phyloP scores from a whole-genome alignment of 2,329 filamentous ascomycete genomes.

The Fusarium tanahbumbuense region DNA sequence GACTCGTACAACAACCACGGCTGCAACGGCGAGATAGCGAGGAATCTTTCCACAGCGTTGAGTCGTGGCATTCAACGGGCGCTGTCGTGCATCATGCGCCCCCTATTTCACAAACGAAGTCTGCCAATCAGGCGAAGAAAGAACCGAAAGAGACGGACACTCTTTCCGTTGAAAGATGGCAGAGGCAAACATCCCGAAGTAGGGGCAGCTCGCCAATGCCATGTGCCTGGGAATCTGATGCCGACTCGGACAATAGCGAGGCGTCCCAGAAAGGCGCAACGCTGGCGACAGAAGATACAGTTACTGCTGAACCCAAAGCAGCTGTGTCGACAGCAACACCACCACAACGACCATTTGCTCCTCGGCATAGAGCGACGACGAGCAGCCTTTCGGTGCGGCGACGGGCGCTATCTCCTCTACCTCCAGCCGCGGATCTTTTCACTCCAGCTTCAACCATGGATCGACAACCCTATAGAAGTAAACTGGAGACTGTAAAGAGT shows the following conservation, averaged over 20 bases:
- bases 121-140: slow-evolving; percentile 47
- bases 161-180: slow-evolving; percentile 2
- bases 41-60: slow-evolving; percentile 66
- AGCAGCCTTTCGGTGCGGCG: slow-evolving; percentile 44
- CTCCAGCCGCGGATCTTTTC: slow-evolving; percentile 74
- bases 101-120: slow-evolving; percentile 54
- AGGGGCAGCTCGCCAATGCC: slow-evolving; percentile 26
- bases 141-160: slow-evolving; percentile 7
- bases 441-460: slow-evolving; percentile 56
- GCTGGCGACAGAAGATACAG: slow-evolving; percentile 34
- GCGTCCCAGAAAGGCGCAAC: slow-evolving; percentile 46
- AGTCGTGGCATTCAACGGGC: slow-evolving; percentile 62
- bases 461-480: slow-evolving; percentile 40
- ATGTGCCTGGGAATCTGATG: slow-evolving; percentile 42
- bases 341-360: slow-evolving; percentile 27
- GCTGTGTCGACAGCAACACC: slow-evolving; percentile 4
- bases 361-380: slow-evolving; percentile 43
- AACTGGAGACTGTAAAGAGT: slow-evolving; percentile 41
- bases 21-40: slow-evolving; percentile 43
- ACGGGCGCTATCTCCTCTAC: slow-evolving; percentile 73
- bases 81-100: slow-evolving; percentile 58
- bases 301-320: neutral
- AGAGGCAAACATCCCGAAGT: slow-evolving; percentile 12
- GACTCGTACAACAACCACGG: slow-evolving; percentile 9
- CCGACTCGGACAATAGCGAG: slow-evolving; percentile 38